These are phyloP conservation scores for Suhomyces terraborum DNA, from an alignment of 1,139 yeast genomes.

Conservation along the genomic window DNA sequence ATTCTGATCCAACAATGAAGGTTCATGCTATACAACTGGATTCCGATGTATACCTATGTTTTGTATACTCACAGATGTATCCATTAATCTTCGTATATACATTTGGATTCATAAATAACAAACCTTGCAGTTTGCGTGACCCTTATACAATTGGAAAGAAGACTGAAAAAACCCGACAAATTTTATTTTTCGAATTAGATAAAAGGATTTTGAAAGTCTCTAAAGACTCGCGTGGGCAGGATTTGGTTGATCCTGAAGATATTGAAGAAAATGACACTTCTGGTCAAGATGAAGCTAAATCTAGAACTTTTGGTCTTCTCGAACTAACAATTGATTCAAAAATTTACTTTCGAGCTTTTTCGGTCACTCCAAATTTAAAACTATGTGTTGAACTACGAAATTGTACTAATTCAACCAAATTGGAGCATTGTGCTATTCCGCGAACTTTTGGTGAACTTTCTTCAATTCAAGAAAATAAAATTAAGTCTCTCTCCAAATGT, in stretches of 20 bases:
- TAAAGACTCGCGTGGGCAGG: neutral
- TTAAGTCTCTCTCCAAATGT: neutral
- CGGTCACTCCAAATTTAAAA: neutral
- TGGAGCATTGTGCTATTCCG: neutral
- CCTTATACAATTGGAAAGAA: slow-evolving; percentile 33
- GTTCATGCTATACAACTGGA: slow-evolving; percentile 31
- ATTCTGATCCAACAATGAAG: slow-evolving; percentile 56
- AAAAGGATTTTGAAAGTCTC: slow-evolving; percentile 5
- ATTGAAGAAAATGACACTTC: slow-evolving; percentile 9
- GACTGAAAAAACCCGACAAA: slow-evolving; percentile 19
- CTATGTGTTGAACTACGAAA: neutral
- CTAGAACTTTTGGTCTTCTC: slow-evolving; percentile 22
- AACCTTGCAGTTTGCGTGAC: slow-evolving; percentile 43
- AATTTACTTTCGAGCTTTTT: neutral
- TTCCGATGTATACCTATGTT: slow-evolving; percentile 31
- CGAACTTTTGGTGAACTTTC: neutral
- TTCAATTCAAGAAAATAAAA: neutral
- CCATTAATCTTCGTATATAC: slow-evolving; percentile 46
- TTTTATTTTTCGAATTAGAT: slow-evolving; percentile 17
- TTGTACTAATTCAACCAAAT: neutral
- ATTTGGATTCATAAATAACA: slow-evolving; percentile 40
- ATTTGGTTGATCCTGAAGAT: neutral
- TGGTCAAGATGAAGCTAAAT: neutral
- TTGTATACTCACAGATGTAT: slow-evolving; percentile 43
- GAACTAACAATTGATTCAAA: slow-evolving; percentile 20